Evolutionary conservation across 2,329 filamentous ascomycete genomes (phyloP), one percentile per base, ranked within the genome.

Genomic region (Aspergillus quadrilineatus): DNA sequence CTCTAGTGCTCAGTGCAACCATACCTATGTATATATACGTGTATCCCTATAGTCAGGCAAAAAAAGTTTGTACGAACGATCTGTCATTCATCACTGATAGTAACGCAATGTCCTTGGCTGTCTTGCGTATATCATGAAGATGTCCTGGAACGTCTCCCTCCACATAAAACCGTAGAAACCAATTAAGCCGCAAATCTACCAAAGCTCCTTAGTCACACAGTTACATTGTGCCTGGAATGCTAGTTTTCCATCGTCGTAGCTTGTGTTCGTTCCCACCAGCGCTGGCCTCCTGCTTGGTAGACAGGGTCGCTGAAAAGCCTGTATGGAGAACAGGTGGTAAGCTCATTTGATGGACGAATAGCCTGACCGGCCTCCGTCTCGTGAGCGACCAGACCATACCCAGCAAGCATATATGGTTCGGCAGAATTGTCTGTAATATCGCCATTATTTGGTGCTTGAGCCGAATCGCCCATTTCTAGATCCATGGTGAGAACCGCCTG

Each of bases 321-420:
- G 59, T 77, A 77, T 5, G 67, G 57, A 28, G 62, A 58, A 22
- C 68, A 69, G 9, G 68, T 71, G 1, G 67, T 66, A 4, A 67
- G 66, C 45, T 74, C 67, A 30, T 60, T 59, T 22, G 41, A 26
- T 4, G 39, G n/a, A 15, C 41, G 29, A 10, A n/a, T 48, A 30
- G 42, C 44, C 14, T 65, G 57, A 22, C 57, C 49, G 26, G 63
- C 48, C 22, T 64, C 51, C 46, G 59, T 61, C 53, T 84, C 80
- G 56, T 80, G 79, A 57, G 87, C 85, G 56, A 89, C 75, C 67
- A 84, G 79, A 66, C 90, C 88, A 69, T 96, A 96, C 12, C 92
- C 92, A 6, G 85, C 87, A 47, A 84, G 73, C 83, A 96, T 95
- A 73, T 96, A 96, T 0, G 91, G 91, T 73, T 95, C 90, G 39